Evolutionary conservation across 257 asterid species (phyloP), one percentile per base, ranked within the genome.

Genomic region (Solanum megistacrolobum): DNA sequence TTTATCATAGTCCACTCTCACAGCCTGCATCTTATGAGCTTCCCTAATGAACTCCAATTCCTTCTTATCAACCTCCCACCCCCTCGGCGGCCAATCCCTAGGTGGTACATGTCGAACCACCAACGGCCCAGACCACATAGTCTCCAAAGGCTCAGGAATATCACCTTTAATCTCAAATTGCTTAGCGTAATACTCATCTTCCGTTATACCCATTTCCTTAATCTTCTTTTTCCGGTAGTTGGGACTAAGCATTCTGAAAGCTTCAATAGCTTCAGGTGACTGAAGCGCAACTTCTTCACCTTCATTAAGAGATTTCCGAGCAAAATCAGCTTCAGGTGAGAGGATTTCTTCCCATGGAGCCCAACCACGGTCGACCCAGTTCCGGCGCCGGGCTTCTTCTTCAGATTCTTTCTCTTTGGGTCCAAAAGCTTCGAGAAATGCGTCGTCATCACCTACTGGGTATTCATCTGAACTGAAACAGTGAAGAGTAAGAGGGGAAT

Each of bases 331-430:
- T 90, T 96, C 99, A 0, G 99, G 99, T 11, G 98, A 91, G 68
- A 96, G 98, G 75, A 96, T 92, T 91, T 96, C 99, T 85, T 96
- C 99, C 99, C 99, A 96, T 1, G 99, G 99, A 23, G 99, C 99
- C 99, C 99, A 96, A 10, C 99, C 99, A 85, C 98, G 92, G 62
- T 96, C 99, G 35, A 96, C 72, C 99, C 99, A 96, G 92, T 96
- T 96, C 88, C 89, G 90, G 62, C 90, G 91, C 5, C 99, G 95
- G 55, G 98, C 98, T 89, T 94, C 98, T 8, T 96, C 98, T 88
- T 96, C 99, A 14, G 98, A 91, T 90, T 94, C 96, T 88, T 91
- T 94, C 92, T 94, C 98, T 86, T 94, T 95, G 14, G 98, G 98
- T 3, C 95, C 92, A 85, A 91, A 95, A 21, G 95, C 83, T 25